Evolutionary conservation across 495 filamentous ascomycete species (phyloP).

Genomic region (Neurospora discreta): DNA sequence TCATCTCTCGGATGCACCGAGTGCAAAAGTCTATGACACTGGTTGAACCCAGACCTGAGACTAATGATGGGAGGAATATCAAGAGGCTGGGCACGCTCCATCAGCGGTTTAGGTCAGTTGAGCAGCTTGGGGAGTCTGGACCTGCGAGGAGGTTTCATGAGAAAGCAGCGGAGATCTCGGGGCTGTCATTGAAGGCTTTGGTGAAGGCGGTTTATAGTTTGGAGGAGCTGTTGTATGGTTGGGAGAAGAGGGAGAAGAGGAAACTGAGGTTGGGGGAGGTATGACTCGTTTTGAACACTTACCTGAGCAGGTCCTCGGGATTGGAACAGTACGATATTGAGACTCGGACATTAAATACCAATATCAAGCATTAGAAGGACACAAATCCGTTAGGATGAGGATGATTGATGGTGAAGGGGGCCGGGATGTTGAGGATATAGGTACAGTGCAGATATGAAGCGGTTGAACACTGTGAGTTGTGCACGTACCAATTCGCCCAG

Average conservation of each 20-base stretch:
- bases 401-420: background rate
- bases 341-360: background rate
- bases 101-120: slow-evolving; percentile 3
- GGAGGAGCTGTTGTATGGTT: slow-evolving; percentile 10
- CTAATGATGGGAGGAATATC: background rate
- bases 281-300: background rate
- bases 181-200: slow-evolving; percentile 12
- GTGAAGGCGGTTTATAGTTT: slow-evolving; percentile 14
- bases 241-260: slow-evolving; percentile 11
- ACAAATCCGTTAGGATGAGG: background rate
- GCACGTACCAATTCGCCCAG: background rate
- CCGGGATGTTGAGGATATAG: background rate
- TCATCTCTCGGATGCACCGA: slow-evolving; percentile 13
- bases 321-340: background rate
- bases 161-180: slow-evolving; percentile 12
- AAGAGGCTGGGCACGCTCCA: slow-evolving; percentile 12
- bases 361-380: background rate
- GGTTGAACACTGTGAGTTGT: background rate
- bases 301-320: background rate
- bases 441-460: background rate
- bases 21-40: slow-evolving; percentile 10
- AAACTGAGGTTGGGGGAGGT: slow-evolving; percentile 1
- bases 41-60: slow-evolving; percentile 5
- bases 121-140: slow-evolving; percentile 11
- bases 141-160: slow-evolving; percentile 16